phyloP scores from a whole-genome alignment of 2,329 filamentous ascomycete species.

The Fusarium sp. region DNA sequence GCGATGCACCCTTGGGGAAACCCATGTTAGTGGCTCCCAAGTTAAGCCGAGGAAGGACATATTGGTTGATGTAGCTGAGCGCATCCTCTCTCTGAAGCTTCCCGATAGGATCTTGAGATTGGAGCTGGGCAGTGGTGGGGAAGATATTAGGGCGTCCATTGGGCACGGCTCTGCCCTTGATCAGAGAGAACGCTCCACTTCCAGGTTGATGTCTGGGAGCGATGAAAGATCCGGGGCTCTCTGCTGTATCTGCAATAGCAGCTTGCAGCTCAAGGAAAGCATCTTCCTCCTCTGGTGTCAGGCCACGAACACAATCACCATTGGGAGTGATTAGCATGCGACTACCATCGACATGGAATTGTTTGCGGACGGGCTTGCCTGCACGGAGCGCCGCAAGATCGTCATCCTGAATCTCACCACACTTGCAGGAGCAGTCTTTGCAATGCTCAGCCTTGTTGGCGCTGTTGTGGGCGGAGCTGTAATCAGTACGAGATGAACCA shows the following conservation, averaged over 20 bases:
- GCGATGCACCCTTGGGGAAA: constrained; percentile 53
- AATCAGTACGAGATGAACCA: constrained; percentile 48
- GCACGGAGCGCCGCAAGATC: constrained; percentile 68
- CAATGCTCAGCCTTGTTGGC: constrained; percentile 50
- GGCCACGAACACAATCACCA: constrained; percentile 79
- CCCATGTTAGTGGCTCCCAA: constrained; percentile 62
- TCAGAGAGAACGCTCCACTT: constrained; percentile 69
- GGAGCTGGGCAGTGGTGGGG: constrained; percentile 61
- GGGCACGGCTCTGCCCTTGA: constrained; percentile 73
- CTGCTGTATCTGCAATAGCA: constrained; percentile 62
- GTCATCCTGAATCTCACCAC: constrained; percentile 58
- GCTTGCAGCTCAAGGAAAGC: constrained; percentile 77
- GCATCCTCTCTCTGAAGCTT: constrained; percentile 76
- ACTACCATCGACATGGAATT: constrained; percentile 68
- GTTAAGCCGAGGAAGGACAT: constrained; percentile 71
- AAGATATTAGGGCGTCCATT: constrained; percentile 74
- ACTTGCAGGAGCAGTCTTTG: constrained; percentile 55
- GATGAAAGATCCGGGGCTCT: constrained; percentile 67
- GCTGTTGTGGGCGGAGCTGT: constrained; percentile 33
- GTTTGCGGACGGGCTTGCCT: constrained; percentile 70
- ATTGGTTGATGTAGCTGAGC: constrained; percentile 76
- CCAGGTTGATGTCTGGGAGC: constrained; percentile 66
- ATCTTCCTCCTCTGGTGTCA: constrained; percentile 76
- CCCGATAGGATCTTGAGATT: constrained; percentile 68
- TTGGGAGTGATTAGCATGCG: constrained; percentile 80